Conservation (phyloP, 306 rosid species). For the Geum urbanum region DNA sequence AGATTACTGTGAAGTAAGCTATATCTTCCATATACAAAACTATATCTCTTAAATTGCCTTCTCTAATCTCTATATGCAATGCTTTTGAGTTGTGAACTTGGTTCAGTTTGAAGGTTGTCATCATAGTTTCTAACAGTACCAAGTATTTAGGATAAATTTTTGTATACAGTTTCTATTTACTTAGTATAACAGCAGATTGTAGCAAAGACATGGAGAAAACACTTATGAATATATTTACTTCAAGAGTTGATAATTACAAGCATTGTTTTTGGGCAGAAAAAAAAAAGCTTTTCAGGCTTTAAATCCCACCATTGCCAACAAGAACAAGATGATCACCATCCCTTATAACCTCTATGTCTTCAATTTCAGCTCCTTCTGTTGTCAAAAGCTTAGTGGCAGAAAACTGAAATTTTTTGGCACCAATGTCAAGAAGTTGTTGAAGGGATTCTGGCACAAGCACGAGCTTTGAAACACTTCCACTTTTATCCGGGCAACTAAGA, state of each 20-base stretch:
- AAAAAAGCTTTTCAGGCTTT: not conserved
- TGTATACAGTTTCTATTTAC: not conserved
- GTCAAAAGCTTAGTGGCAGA: slow-evolving; percentile 45
- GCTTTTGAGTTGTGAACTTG: not conserved
- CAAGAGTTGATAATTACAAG: not conserved
- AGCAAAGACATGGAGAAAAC: not conserved
- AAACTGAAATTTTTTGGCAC: slow-evolving; percentile 48
- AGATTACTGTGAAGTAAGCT: not conserved
- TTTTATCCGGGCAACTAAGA: slow-evolving; percentile 51
- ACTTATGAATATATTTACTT: not conserved
- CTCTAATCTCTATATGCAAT: not conserved
- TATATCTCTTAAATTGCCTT: not conserved
- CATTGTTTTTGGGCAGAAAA: no score
- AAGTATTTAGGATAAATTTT: not conserved
- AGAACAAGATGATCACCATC: slow-evolving; percentile 63
- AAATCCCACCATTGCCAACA: slow-evolving; percentile 16
- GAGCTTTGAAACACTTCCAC: slow-evolving; percentile 42
- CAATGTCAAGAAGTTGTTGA: slow-evolving; percentile 46
- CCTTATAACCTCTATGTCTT: slow-evolving; percentile 50
- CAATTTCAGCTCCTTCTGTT: slow-evolving; percentile 54
- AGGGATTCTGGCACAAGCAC: slow-evolving; percentile 49
- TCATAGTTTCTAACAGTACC: not conserved
- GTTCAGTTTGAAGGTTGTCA: not conserved
- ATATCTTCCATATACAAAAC: not conserved
- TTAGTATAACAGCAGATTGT: not conserved